Conservation (phyloP, 73 alveolate species). For the Loxodes magnus region DNA sequence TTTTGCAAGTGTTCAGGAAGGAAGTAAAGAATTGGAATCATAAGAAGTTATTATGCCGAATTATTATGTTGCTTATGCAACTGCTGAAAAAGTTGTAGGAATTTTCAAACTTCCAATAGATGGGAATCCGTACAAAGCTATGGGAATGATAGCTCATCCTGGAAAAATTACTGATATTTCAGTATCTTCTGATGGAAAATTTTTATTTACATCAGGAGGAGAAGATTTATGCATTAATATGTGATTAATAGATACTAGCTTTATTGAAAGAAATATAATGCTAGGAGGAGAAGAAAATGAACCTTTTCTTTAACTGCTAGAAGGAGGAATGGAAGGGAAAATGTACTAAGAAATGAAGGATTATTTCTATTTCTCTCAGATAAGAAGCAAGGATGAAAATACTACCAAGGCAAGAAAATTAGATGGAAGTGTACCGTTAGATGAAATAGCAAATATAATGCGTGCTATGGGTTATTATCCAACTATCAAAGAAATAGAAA, state of each 20-base stretch:
- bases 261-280: conserved; percentile 83
- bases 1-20: too few species aligned
- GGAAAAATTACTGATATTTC: conserved; percentile 80
- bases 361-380: conserved; percentile 92
- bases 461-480: conserved; percentile 98
- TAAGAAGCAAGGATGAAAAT: conserved; percentile 92
- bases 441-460: conserved; percentile 82
- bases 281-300: conserved; percentile 88
- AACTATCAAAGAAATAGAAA: conserved; percentile 84
- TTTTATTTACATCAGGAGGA: conserved; percentile 93
- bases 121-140: conserved; percentile 94
- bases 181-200: conserved; percentile 80
- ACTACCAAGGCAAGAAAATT: conserved; percentile 94
- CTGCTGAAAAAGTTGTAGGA: conserved; percentile 91
- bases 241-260: conserved; percentile 89
- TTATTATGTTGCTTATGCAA: conserved; percentile 71
- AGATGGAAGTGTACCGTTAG: conserved; percentile 90
- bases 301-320: conserved; percentile 87
- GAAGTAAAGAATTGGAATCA: conserved; percentile 53
- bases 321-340: conserved; percentile 93
- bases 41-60: conserved; percentile 39
- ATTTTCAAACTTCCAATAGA: conserved; percentile 90
- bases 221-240: conserved; percentile 86
- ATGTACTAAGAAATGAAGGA: conserved; percentile 92
- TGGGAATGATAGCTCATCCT: conserved; percentile 98